phyloP scores from a whole-genome alignment of 2,329 filamentous ascomycete genomes.

The Hypoxylon sp. region DNA sequence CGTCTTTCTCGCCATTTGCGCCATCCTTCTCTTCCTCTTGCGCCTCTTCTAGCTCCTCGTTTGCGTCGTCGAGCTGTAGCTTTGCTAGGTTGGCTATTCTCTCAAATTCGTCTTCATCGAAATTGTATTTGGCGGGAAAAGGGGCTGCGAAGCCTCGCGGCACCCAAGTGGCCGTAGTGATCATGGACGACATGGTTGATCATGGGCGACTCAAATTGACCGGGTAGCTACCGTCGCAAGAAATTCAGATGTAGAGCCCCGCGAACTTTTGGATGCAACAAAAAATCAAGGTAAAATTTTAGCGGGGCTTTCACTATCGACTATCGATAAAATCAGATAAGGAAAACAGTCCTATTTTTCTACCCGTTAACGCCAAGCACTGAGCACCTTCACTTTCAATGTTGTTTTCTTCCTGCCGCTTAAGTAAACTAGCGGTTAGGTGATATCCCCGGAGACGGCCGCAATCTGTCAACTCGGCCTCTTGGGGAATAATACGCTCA shows the following conservation, averaged over 20 bases:
- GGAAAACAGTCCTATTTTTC: conserved; percentile 13
- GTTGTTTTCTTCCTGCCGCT: conserved; percentile 25
- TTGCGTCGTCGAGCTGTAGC: conserved; percentile 89
- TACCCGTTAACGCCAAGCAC: conserved; percentile 5
- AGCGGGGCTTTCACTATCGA: conserved; percentile 41
- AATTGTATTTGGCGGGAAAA: conserved; percentile 79
- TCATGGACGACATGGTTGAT: conserved; percentile 73
- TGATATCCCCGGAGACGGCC: conserved; percentile 8
- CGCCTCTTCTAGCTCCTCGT: conserved; percentile 84
- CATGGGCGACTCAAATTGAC: conserved; percentile 4
- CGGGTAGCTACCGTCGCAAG: conserved; percentile 11
- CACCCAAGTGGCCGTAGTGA: conserved; percentile 81
- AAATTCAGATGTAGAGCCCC: conserved; percentile 37
- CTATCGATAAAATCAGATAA: conserved; percentile 43
- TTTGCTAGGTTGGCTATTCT: conserved; percentile 81
- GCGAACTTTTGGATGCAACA: conserved; percentile 46
- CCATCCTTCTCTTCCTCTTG: conserved; percentile 59
- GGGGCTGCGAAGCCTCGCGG: conserved; percentile 81
- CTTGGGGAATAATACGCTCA: conserved; percentile 4
- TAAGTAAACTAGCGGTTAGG: conserved; percentile 5
- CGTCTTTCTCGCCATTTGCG: conserved; percentile 32
- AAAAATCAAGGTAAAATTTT: conserved; percentile 42
- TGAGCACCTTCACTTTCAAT: not conserved
- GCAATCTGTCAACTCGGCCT: not conserved
- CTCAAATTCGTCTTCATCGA: conserved; percentile 80